A percentile compares a stretch with the other conserved stretches of the same genome.
These are phyloP conservation scores for Trichoderma sp. DNA, from an alignment of 2,329 filamentous ascomycete genomes.

Conservation along the genomic window DNA sequence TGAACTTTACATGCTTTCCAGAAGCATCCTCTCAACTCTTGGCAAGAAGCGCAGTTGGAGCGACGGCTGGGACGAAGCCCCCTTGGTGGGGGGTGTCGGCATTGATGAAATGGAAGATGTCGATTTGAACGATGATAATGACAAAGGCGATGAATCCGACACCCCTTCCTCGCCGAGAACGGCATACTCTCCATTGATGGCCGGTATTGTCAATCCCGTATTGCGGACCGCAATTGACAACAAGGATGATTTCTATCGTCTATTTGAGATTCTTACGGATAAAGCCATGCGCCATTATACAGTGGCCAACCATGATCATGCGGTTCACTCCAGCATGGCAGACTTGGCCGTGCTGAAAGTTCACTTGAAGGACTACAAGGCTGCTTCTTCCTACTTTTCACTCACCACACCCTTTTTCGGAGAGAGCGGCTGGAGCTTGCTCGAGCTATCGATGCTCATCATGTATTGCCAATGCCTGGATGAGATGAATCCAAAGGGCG, in stretches of 20 bases:
- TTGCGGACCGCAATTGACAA: constrained; percentile 61
- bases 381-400: constrained; percentile 75
- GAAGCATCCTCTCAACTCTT: constrained; percentile 72
- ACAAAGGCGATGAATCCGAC: constrained; percentile 26
- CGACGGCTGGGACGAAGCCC: constrained; percentile 67
- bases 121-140: constrained; percentile 45
- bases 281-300: constrained; percentile 79
- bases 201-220: constrained; percentile 44
- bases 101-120: constrained; percentile 55
- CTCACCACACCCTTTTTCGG: constrained; percentile 76
- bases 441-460: constrained; percentile 79
- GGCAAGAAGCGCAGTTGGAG: constrained; percentile 72
- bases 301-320: constrained; percentile 73
- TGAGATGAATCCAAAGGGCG: constrained; percentile 69
- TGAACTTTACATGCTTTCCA: constrained; percentile 75
- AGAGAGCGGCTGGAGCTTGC: constrained; percentile 69
- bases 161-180: neutral
- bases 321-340: constrained; percentile 72
- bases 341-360: constrained; percentile 86
- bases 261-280: constrained; percentile 77
- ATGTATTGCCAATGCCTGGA: constrained; percentile 83
- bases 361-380: constrained; percentile 66
- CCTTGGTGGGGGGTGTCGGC: constrained; percentile 45
- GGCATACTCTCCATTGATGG: constrained; percentile 28
- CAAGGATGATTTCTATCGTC: constrained; percentile 60